These are phyloP conservation scores for Rhizopogon salebrosus DNA, from an alignment of 768 basidiomycete species.

Conservation along the genomic window DNA sequence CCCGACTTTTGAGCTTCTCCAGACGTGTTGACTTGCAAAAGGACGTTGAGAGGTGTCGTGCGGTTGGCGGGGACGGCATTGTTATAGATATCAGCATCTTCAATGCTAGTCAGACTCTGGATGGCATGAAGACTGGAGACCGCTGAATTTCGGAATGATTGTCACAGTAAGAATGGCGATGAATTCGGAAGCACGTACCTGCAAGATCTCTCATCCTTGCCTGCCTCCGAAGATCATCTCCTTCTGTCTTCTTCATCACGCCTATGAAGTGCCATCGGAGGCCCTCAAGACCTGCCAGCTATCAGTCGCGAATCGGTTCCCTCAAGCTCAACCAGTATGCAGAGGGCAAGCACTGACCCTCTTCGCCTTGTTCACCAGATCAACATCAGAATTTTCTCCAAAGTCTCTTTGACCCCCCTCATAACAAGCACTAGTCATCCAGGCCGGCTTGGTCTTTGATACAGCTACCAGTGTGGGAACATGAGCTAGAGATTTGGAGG, in stretches of 20 bases:
- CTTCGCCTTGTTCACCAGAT: slow-evolving; percentile 81
- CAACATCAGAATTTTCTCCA: slow-evolving; percentile 97
- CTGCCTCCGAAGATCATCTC: slow-evolving; percentile 64
- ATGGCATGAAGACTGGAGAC: slow-evolving; percentile 85
- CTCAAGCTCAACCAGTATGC: neutral
- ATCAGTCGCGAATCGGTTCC: neutral
- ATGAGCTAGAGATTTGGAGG: slow-evolving; percentile 21
- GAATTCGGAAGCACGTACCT: slow-evolving; percentile 36
- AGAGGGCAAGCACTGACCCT: slow-evolving; percentile 38
- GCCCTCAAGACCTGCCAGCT: slow-evolving; percentile 61
- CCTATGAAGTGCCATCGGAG: slow-evolving; percentile 99
- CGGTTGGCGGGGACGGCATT: slow-evolving; percentile 61
- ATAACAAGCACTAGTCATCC: slow-evolving; percentile 82
- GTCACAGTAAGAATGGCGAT: slow-evolving; percentile 3
- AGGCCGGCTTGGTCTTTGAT: slow-evolving; percentile 87
- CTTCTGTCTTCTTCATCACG: slow-evolving; percentile 14
- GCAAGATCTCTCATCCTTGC: slow-evolving; percentile 88
- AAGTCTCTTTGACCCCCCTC: slow-evolving; percentile 83
- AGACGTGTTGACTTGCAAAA: slow-evolving; percentile 94
- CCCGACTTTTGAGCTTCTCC: slow-evolving; percentile 91
- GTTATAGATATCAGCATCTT: slow-evolving; percentile 76
- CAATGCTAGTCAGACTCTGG: slow-evolving; percentile 81
- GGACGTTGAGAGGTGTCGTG: slow-evolving; percentile 61
- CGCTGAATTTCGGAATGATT: slow-evolving; percentile 35
- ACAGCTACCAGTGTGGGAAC: slow-evolving; percentile 70